phyloP scores from a whole-genome alignment of 352 stramenopile genomes.

The Globisporangium nunn region DNA sequence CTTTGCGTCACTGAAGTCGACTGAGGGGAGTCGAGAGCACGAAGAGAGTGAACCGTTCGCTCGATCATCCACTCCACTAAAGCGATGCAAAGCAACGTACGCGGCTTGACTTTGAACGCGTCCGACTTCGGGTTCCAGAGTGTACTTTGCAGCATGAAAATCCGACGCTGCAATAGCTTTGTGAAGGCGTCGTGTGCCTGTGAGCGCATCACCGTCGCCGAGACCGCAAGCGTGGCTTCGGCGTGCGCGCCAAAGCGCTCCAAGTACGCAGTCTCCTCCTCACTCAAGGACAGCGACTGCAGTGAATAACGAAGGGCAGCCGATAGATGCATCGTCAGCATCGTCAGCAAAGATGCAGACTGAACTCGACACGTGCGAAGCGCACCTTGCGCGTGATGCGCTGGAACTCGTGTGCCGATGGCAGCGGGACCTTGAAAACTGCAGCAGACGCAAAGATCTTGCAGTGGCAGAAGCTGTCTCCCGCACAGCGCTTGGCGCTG shows the following conservation, averaged over 20 bases:
- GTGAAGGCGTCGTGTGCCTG: slow-evolving; percentile 20
- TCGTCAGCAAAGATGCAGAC: background rate
- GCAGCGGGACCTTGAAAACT: slow-evolving; percentile 11
- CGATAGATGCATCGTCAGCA: background rate
- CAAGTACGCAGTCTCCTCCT: slow-evolving; percentile 54
- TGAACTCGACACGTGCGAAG: background rate
- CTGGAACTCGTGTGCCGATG: slow-evolving; percentile 28
- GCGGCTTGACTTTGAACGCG: slow-evolving; percentile 38
- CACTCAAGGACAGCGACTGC: slow-evolving; percentile 50
- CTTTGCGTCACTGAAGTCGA: slow-evolving; percentile 41
- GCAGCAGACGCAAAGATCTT: slow-evolving; percentile 19
- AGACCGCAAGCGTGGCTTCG: slow-evolving; percentile 25
- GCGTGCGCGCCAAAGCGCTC: slow-evolving; percentile 44
- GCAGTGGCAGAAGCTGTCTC: slow-evolving; percentile 44
- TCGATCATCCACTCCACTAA: no score
- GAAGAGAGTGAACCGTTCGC: background rate
- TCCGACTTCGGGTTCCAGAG: slow-evolving; percentile 64
- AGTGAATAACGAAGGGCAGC: background rate
- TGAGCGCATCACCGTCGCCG: background rate
- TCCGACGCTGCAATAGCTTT: slow-evolving; percentile 48
- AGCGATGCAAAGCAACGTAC: slow-evolving; percentile 15
- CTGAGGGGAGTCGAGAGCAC: slow-evolving; percentile 9
- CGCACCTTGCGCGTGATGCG: slow-evolving; percentile 55
- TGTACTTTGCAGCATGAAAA: slow-evolving; percentile 67
- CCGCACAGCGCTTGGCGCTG: slow-evolving; percentile 25